Conservation (phyloP, 2,329 filamentous ascomycete genomes). For the Diaporthe sp. region DNA sequence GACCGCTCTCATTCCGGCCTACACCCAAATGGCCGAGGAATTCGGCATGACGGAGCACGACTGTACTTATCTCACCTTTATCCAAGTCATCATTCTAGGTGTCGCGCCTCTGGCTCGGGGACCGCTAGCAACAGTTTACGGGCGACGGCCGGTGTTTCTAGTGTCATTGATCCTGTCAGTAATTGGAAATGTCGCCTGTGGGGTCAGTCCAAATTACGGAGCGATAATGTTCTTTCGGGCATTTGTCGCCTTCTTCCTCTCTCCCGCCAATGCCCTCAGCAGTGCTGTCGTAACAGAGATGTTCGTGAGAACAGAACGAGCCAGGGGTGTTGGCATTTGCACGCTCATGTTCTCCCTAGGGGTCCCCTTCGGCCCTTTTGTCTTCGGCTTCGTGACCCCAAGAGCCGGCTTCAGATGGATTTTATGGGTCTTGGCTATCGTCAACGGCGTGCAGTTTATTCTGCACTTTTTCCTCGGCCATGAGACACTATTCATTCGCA, state of each 20-base stretch:
- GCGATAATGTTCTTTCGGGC: slow-evolving; percentile 65
- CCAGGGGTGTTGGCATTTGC: slow-evolving; percentile 66
- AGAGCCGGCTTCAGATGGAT: slow-evolving; percentile 46
- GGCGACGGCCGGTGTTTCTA: slow-evolving; percentile 63
- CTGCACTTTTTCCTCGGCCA: slow-evolving; percentile 66
- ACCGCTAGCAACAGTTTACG: slow-evolving; percentile 13
- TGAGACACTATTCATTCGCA: slow-evolving; percentile 66
- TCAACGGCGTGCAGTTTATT: slow-evolving; percentile 66
- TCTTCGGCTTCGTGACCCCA: slow-evolving; percentile 54
- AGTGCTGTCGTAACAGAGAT: slow-evolving; percentile 69
- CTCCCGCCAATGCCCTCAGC: slow-evolving; percentile 58
- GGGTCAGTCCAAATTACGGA: slow-evolving; percentile 61
- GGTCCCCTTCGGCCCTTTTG: slow-evolving; percentile 39
- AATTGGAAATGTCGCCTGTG: slow-evolving; percentile 66
- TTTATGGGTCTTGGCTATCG: slow-evolving; percentile 22
- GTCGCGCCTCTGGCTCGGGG: slow-evolving; percentile 25
- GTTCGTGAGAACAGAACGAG: slow-evolving; percentile 66
- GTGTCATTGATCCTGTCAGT: slow-evolving; percentile 61
- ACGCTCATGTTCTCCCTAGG: slow-evolving; percentile 49
- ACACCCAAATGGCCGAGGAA: slow-evolving; percentile 61
- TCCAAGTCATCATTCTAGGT: slow-evolving; percentile 20
- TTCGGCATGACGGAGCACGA: slow-evolving; percentile 54
- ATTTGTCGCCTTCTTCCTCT: slow-evolving; percentile 67
- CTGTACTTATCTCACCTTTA: slow-evolving; percentile 15
- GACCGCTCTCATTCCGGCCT: slow-evolving; percentile 63